phyloP scores from a whole-genome alignment of 2,329 filamentous ascomycete genomes.

The Pseudofabraea citricarpa region DNA sequence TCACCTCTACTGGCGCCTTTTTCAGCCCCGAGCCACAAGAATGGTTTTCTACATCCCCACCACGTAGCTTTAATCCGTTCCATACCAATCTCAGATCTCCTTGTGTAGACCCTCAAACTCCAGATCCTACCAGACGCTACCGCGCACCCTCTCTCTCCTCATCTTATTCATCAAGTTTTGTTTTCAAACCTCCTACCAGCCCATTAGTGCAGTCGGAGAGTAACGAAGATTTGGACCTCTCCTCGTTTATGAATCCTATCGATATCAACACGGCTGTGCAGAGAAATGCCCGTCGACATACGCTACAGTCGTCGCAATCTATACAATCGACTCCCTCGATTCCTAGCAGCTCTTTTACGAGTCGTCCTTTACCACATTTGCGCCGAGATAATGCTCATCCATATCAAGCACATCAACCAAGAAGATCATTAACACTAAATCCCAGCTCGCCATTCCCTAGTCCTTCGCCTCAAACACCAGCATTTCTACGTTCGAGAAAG shows the following conservation, averaged over 20 bases:
- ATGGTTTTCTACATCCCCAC: constrained; percentile 54
- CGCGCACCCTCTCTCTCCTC: constrained; percentile 58
- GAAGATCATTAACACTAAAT: constrained; percentile 65
- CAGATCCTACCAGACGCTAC: constrained; percentile 11
- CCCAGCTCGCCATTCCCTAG: constrained; percentile 36
- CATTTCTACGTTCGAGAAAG: constrained; percentile 50
- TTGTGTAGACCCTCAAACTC: constrained; percentile 12
- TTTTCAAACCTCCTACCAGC: constrained; percentile 84
- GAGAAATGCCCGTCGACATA: constrained; percentile 57
- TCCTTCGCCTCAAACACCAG: constrained; percentile 45
- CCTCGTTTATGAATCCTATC: constrained; percentile 46
- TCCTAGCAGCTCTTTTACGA: constrained; percentile 34
- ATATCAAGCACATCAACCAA: constrained; percentile 75
- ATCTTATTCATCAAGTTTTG: constrained; percentile 73
- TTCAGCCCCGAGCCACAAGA: constrained; percentile 17
- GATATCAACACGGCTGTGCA: constrained; percentile 36
- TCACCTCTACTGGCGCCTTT: constrained; percentile 8
- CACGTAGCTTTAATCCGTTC: constrained; percentile 45
- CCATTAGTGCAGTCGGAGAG: constrained; percentile 85
- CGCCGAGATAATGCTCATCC: constrained; percentile 61
- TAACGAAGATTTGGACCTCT: constrained; percentile 70
- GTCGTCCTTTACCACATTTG: constrained; percentile 37
- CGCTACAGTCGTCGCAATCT: constrained; percentile 59
- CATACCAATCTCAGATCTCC: constrained; percentile 32
- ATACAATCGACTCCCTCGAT: constrained; percentile 37